Base-by-base conservation (phyloP, 73 alveolate species). In the Tetrahymena elliotti region DNA sequence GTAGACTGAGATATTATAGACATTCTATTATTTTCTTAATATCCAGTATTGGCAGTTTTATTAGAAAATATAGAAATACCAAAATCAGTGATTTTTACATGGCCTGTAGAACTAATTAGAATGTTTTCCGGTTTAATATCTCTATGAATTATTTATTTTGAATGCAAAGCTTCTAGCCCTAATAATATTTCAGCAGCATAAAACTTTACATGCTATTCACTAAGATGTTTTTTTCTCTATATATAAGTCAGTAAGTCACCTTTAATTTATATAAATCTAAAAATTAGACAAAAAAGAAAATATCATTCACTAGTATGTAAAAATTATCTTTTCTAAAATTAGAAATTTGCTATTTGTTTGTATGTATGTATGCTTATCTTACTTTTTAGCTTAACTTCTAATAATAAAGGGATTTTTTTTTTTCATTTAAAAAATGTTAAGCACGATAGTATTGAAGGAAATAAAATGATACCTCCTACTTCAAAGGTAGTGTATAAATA, bases 91-190 rank as follows among this genome's bases (percentile, higher is more conserved):
- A 88, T 88, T 47, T 47, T 88, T 9, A 88, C 35, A 88, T 88
- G 82, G 35, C 94, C 94, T 47, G 53, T 88, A 6, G 53, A 27
- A 35, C 82, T 47, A 31, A 88, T 38, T 20, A 88, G 37, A 33
- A 88, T 38, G 33, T 88, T 88, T 88, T 88, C 94, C 10, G 94
- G 94, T 47, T 88, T 88, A 33, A 88, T 35, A 34, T 88, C 94
- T 88, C 94, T 88, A 35, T 88, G 94, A n/a, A 88, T 88, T 6
- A 88, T 88, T 88, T 47, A 24, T 38, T 38, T 38, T 20, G 82
- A 88, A 88, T 88, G 94, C 52, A 88, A 35, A 31, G 35, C 53
- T 88, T 88, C 94, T 6, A 88, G 94, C 31, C 94, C 94, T 6
- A 38, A 27, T 88, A 88, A 11, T 15, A 88, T 88, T 13, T 47